These are phyloP conservation scores for Ensete glaucum DNA, from an alignment of 176 grass and related monocot species.

Conservation along the genomic window DNA sequence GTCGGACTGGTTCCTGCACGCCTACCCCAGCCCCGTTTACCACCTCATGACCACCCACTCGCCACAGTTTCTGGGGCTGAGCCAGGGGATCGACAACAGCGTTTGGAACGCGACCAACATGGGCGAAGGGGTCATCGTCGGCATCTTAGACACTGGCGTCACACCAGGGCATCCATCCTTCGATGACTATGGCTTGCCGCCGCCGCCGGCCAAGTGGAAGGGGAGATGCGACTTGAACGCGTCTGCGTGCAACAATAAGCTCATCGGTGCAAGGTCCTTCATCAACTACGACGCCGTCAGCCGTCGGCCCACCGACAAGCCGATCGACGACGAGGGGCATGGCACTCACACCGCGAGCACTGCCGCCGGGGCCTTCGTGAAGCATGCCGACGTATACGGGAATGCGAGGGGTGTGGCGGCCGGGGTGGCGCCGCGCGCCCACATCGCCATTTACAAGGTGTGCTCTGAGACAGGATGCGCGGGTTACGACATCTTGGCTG, in stretches of 20 bases:
- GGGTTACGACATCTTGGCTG: conserved; percentile 50
- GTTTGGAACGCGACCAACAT: conserved; percentile 38
- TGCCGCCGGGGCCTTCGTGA: conserved; percentile 41
- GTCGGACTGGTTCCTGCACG: neutral
- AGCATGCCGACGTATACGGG: conserved; percentile 30
- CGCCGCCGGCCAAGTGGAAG: conserved; percentile 56
- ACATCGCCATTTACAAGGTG: conserved; percentile 72
- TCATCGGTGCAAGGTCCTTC: conserved; percentile 65
- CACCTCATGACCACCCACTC: conserved; percentile 57
- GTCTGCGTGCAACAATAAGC: conserved; percentile 73
- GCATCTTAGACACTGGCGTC: conserved; percentile 52
- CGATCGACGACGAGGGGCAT: conserved; percentile 38
- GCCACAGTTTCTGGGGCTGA: conserved; percentile 53
- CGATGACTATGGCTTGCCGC: conserved; percentile 39
- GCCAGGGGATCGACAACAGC: conserved; percentile 13
- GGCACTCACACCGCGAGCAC: conserved; percentile 75
- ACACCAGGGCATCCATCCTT: conserved; percentile 53
- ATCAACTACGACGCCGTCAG: conserved; percentile 41
- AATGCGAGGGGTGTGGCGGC: conserved; percentile 28
- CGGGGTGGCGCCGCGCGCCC: conserved; percentile 48
- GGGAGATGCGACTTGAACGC: conserved; percentile 72
- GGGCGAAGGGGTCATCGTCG: conserved; percentile 36
- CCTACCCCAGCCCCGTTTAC: conserved; percentile 43
- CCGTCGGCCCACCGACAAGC: conserved; percentile 40
- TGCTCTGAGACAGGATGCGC: conserved; percentile 22